These are phyloP conservation scores for Saccharomyces mikatae DNA, from an alignment of 805 yeast genomes.

Conservation along the genomic window DNA sequence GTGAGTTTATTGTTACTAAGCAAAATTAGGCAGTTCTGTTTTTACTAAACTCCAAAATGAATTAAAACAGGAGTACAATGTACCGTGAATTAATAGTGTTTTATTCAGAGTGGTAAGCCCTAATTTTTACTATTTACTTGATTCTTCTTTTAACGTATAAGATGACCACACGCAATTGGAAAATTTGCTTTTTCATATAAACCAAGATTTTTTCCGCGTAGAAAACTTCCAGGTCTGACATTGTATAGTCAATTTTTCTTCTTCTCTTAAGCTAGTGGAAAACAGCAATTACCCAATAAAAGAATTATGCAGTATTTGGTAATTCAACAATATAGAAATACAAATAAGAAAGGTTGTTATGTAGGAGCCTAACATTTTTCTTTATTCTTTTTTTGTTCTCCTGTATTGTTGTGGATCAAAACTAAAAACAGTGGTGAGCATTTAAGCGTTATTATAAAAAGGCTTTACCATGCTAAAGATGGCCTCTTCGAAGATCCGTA, in stretches of 20 bases:
- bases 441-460: neutral
- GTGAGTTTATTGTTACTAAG: no score
- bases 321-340: neutral
- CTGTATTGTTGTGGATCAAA: neutral
- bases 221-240: neutral
- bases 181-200: neutral
- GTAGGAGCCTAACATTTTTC: constrained; percentile 1
- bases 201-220: neutral
- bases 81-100: neutral
- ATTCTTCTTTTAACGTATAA: neutral
- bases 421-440: neutral
- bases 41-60: no score
- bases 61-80: no score
- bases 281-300: neutral
- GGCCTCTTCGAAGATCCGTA: constrained; percentile 43
- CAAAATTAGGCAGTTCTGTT: no score
- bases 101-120: neutral
- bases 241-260: neutral
- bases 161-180: neutral
- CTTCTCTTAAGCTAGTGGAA: neutral
- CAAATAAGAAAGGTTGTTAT: neutral
- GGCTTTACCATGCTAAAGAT: neutral
- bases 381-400: neutral
- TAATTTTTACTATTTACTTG: neutral
- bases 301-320: neutral